Conservation (phyloP, 441 rosid species). For the Bruguiera hainesii region DNA sequence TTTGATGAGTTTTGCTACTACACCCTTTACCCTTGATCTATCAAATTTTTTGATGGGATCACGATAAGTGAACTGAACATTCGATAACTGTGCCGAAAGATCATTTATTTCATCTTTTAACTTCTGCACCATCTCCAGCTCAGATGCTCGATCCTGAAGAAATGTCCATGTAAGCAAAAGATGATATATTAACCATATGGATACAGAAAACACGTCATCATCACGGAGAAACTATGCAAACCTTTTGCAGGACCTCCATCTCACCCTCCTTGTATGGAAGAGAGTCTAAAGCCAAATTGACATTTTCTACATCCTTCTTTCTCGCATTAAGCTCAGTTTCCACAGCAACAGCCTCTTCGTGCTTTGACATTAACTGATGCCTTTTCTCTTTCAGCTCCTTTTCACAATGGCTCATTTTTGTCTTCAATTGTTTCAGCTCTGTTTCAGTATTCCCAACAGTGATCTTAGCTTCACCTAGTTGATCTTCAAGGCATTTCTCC, state of each 20-base stretch:
- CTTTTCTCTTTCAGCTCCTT: slow-evolving; percentile 85
- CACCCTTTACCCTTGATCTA: slow-evolving; percentile 93
- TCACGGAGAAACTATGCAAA: slow-evolving; percentile 24
- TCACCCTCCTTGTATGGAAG: slow-evolving; percentile 72
- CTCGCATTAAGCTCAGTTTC: slow-evolving; percentile 72
- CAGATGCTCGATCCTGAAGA: slow-evolving; percentile 68
- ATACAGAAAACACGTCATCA: slow-evolving; percentile 4
- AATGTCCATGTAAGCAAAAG: slow-evolving; percentile 15
- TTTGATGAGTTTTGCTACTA: slow-evolving; percentile 83
- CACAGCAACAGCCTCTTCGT: slow-evolving; percentile 70
- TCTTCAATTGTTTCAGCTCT: slow-evolving; percentile 79
- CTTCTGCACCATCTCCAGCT: slow-evolving; percentile 66
- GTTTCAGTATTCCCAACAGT: slow-evolving; percentile 90
- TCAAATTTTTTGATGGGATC: slow-evolving; percentile 91
- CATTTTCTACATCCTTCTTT: slow-evolving; percentile 62
- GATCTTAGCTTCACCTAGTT: slow-evolving; percentile 85
- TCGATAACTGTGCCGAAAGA: slow-evolving; percentile 69
- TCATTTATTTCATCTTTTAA: slow-evolving; percentile 71
- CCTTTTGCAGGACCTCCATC: slow-evolving; percentile 91
- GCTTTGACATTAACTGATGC: slow-evolving; percentile 65
- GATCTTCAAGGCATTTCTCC: slow-evolving; percentile 98
- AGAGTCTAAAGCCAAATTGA: slow-evolving; percentile 53
- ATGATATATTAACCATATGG: slow-evolving; percentile 14
- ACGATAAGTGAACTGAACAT: slow-evolving; percentile 77
- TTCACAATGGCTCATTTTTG: slow-evolving; percentile 78